Evolutionary conservation across 805 yeast genomes (phyloP), one percentile per base, ranked within the genome.

Genomic region (Helenozyma baotianmanensis): DNA sequence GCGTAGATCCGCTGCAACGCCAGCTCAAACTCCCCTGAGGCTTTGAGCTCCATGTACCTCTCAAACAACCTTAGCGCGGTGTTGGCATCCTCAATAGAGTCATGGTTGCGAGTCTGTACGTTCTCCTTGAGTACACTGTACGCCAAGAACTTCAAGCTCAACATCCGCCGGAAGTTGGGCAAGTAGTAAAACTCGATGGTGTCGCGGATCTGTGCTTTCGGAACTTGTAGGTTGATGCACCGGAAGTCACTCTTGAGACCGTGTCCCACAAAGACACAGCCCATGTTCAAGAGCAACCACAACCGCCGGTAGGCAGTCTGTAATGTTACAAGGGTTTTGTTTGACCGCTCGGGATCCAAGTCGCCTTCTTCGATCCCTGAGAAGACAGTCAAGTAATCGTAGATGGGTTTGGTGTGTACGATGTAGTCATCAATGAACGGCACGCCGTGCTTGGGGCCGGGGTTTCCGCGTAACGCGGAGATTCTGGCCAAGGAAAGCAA

Each of bases 311-410:
- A 92, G 1, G 95, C 86, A 0, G 86, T 80, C 49, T 84, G 90
- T 36, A 84, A 63, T 0, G 84, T 74, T 1, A 89, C 96, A 27
- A 94, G 68, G 3, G 83, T 71, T 47, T 79, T 79, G 4, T 66
- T 58, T 14, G 96, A 83, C 6, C 53, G 62, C 4, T 54, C 51
- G 1, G 90, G 84, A 52, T 87, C 86, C 40, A 92, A 65, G 58
- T 94, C 98, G 1, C 95, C 96, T 0, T 81, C 82, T 46, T 84
- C 87, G 33, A 92, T 89, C n/a, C 99, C 99, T 9, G 96, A 87
- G 48, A 74, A 92, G 9, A 79, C 77, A 0, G 99, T 94, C 43
- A 90, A 67, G 50, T 92, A 89, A 56, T 92, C 95, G 33, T 81
- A 76, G 33, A 92, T 81, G 15, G 68, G 75, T 31, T 75, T 77